Conservation (phyloP, 78 protist genomes). For the Isochrysis galbana region DNA sequence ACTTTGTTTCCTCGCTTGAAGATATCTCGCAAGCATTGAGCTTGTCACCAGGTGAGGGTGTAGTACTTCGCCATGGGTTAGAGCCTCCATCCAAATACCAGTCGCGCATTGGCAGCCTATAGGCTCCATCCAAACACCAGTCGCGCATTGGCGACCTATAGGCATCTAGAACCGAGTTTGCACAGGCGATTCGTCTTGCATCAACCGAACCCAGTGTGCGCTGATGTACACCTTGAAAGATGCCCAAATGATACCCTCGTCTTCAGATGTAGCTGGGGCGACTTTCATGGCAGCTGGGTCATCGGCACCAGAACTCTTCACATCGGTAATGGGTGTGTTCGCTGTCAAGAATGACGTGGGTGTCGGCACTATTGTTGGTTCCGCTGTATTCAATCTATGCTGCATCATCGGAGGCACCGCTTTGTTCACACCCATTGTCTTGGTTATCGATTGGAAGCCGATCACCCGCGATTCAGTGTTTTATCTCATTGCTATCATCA, state of each 20-base stretch:
- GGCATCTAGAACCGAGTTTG: too few species aligned
- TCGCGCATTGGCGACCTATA: too few species aligned
- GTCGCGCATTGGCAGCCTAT: too few species aligned
- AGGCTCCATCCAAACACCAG: too few species aligned
- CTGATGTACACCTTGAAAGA: too few species aligned
- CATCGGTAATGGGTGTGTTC: slow-evolving; percentile 26
- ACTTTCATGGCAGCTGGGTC: slow-evolving; percentile 60
- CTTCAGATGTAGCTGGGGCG: slow-evolving; percentile 65
- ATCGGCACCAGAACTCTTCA: slow-evolving; percentile 57
- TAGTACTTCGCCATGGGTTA: too few species aligned
- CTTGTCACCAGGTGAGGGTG: too few species aligned
- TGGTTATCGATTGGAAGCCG: slow-evolving; percentile 30
- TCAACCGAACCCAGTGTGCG: too few species aligned
- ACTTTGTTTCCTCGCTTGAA: slow-evolving; percentile 12
- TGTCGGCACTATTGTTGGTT: slow-evolving; percentile 49
- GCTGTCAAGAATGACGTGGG: slow-evolving; percentile 28
- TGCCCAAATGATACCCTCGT: too few species aligned
- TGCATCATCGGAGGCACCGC: slow-evolving; percentile 42
- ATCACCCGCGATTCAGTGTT: slow-evolving; percentile 39
- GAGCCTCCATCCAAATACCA: too few species aligned
- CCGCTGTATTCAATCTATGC: slow-evolving; percentile 46
- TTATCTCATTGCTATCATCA: not conserved
- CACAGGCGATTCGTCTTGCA: too few species aligned
- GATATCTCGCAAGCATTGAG: not conserved
- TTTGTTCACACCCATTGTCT: not conserved